Evolutionary conservation across 108 stramenopile species (phyloP).

Genomic region (Bacterosira constricta): DNA sequence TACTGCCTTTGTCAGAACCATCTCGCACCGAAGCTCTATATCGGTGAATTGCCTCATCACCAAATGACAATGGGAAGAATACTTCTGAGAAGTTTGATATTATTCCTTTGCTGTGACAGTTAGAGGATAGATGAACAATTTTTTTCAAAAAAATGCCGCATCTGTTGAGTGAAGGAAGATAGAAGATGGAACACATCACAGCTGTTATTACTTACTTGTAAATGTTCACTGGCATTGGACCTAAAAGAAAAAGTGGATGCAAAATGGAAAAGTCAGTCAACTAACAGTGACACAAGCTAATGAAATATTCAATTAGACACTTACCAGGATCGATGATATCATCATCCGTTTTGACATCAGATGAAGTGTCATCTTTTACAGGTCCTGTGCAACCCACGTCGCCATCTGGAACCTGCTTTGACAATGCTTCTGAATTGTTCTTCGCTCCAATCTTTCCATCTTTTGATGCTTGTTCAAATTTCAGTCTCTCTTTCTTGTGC

Average conservation of each 20-base stretch:
- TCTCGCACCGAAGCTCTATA: not conserved
- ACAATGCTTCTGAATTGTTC: not conserved
- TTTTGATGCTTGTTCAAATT: constrained; percentile 63
- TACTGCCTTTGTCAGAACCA: not conserved
- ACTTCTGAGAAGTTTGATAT: constrained; percentile 24
- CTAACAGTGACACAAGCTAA: not conserved
- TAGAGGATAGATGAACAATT: not conserved
- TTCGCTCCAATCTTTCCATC: constrained; percentile 19
- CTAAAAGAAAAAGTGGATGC: not conserved
- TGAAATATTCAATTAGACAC: not conserved
- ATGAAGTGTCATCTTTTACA: not conserved
- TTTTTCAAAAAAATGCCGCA: too few relatives aligned
- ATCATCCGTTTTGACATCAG: constrained; percentile 17
- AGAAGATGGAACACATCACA: too few relatives aligned
- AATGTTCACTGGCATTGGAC: constrained; percentile 11
- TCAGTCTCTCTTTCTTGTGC: constrained; percentile 63
- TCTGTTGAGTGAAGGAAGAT: too few relatives aligned
- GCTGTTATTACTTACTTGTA: constrained; percentile 22
- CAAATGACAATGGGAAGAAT: constrained; percentile 6
- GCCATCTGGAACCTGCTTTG: constrained; percentile 1
- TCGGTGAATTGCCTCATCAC: constrained; percentile 7
- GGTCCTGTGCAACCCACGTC: constrained; percentile 62
- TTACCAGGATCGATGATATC: constrained; percentile 69
- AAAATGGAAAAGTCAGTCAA: not conserved
- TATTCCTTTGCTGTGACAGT: constrained; percentile 17